Base-by-base conservation (phyloP, 2,329 filamentous ascomycete species). In the Ceratocystis smalleyi region DNA sequence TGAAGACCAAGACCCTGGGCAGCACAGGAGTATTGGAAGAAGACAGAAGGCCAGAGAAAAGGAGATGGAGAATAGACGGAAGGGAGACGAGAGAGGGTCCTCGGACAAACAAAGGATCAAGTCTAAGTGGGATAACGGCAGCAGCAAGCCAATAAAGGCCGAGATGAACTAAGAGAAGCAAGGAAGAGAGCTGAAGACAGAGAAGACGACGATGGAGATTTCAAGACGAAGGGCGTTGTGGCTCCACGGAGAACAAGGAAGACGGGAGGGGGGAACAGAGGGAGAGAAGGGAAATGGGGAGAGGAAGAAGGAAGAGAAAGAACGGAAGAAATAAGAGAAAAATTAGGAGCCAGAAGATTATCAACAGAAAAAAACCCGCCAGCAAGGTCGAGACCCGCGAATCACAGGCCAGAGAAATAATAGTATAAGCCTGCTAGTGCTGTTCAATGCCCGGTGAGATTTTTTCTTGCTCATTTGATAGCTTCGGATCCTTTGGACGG, bases 381-480 rank as follows among this genome's bases (percentile, higher is more conserved):
- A 45, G 27, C 30, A 35, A 63, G 49, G 55, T 24, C 47, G 45
- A 63, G 49, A 30, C 45, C 32, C 61, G 55, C 61, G 51, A 63
- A 54, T 57, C 47, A 63, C 47, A 63, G 24, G 32, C 61, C 19
- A 63, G 35, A 43, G 10, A 61, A 45, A 61, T 61, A 47, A 61
- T 57, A 57, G 6, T 35, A 57, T 57, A 57, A 35, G 59, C 59
- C 8, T 24, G 27, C 43, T 61, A 45, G 40, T 61, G 59, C 19
- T 27, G 24, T 43, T 40, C 43, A n/a, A 5, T 45, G 19, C 43
- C 24, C 15, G 22, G n/a, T 17, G 22, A 45, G 22, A 45, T 61
- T 22, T 47, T 30, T 7, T 43, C 32, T 10, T 47, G 45, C 40
- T 47, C 32, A 12, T n/a, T 45, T 22, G 40, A 35, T 43, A n/a